Conservation (phyloP, 192 early-diverging fungal genomes). For the Spizellomyces sp. region DNA sequence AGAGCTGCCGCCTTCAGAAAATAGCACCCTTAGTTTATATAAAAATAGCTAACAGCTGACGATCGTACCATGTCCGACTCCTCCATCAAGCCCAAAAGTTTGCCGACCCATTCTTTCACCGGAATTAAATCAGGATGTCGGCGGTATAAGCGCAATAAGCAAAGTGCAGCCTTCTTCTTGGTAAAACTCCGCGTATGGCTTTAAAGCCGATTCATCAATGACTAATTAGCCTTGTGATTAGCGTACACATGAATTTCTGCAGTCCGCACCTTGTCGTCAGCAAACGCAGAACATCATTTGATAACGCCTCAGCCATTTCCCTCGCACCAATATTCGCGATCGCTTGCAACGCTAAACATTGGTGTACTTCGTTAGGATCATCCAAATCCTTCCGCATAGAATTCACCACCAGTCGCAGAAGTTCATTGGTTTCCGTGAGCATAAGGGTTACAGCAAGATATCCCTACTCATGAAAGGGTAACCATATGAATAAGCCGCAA, state of each 20-base stretch:
- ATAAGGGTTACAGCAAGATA: slow-evolving; percentile 95
- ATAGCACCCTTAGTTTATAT: background rate
- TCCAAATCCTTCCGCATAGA: slow-evolving; percentile 87
- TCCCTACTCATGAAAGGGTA: slow-evolving; percentile 57
- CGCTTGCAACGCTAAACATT: slow-evolving; percentile 91
- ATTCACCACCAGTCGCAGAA: slow-evolving; percentile 81
- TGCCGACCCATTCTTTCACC: slow-evolving; percentile 83
- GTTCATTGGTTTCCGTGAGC: slow-evolving; percentile 84
- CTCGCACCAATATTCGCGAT: slow-evolving; percentile 95
- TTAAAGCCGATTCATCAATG: background rate
- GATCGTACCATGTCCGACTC: slow-evolving; percentile 76
- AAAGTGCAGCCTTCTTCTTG: slow-evolving; percentile 96
- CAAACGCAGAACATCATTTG: slow-evolving; percentile 79
- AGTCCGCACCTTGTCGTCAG: slow-evolving; percentile 76
- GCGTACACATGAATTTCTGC: slow-evolving; percentile 7
- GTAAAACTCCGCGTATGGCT: slow-evolving; percentile 68
- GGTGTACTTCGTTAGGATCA: slow-evolving; percentile 80
- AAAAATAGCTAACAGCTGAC: background rate
- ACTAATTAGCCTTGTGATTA: no score
- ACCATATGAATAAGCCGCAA: slow-evolving; percentile 1
- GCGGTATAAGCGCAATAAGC: slow-evolving; percentile 84
- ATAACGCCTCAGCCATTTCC: slow-evolving; percentile 88
- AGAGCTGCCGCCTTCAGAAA: slow-evolving; percentile 36
- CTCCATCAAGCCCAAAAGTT: slow-evolving; percentile 81
- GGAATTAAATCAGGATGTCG: slow-evolving; percentile 88